Percentiles rank a stretch among this genome's conserved stretches.
phyloP scores from a whole-genome alignment of 139 green algal genomes.

The Chlamydomonas incerta region DNA sequence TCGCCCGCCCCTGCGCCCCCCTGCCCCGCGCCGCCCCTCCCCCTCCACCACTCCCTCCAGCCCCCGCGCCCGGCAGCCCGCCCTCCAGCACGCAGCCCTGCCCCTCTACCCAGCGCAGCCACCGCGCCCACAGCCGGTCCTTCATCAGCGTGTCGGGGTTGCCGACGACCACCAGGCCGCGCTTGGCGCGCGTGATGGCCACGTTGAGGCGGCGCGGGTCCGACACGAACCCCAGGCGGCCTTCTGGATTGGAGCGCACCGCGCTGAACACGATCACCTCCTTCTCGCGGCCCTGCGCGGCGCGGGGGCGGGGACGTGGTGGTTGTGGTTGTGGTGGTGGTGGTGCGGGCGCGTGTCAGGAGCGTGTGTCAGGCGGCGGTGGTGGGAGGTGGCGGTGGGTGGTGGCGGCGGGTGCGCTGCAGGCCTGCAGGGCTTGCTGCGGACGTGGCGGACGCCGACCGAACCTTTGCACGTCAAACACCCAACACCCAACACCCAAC shows the following conservation, averaged over 20 bases:
- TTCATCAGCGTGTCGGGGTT: constrained; percentile 57
- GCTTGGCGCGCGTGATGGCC: constrained; percentile 85
- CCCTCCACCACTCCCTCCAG: background rate
- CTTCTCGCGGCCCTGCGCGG: constrained; percentile 84
- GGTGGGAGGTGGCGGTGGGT: too few species aligned
- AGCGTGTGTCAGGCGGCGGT: background rate
- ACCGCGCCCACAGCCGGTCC: constrained; percentile 51
- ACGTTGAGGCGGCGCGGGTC: constrained; percentile 93
- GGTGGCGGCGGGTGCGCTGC: too few species aligned
- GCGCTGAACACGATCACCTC: constrained; percentile 92
- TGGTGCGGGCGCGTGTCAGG: background rate
- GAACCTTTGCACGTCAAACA: background rate
- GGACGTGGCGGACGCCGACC: background rate
- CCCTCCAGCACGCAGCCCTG: background rate
- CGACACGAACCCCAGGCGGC: constrained; percentile 85
- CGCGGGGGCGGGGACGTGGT: background rate
- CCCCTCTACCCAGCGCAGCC: constrained; percentile 41
- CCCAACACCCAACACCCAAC: background rate
- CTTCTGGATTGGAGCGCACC: constrained; percentile 82
- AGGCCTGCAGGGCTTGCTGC: background rate
- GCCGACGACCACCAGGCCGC: constrained; percentile 68
- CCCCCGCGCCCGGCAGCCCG: background rate
- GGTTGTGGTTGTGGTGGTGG: background rate
- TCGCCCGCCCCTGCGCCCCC: background rate
- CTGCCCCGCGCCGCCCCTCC: background rate